A percentile compares a stretch with the other conserved stretches of the same genome.
phyloP scores from a whole-genome alignment of 2,329 filamentous ascomycete species.

The Colletotrichum sp. region DNA sequence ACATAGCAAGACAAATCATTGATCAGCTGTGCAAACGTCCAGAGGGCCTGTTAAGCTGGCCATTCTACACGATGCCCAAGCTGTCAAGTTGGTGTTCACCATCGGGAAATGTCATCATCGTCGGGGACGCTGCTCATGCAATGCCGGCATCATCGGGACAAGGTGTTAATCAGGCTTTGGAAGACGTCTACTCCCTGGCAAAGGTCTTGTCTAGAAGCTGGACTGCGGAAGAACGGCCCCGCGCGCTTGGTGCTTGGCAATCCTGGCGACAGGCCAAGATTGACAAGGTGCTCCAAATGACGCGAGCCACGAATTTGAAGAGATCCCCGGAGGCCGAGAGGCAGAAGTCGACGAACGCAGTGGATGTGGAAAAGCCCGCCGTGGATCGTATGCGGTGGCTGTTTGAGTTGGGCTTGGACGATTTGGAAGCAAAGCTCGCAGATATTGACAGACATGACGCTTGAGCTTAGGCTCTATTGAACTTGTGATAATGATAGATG shows the following conservation, averaged over 20 bases:
- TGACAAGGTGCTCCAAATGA: neutral
- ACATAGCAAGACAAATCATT: neutral
- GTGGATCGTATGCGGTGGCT: neutral
- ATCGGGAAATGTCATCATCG: neutral
- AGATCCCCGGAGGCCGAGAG: neutral
- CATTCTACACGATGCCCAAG: neutral
- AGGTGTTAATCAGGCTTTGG: neutral
- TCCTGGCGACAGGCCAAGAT: neutral
- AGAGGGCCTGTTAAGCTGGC: neutral
- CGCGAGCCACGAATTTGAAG: neutral
- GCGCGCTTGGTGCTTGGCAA: neutral
- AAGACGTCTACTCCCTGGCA: neutral
- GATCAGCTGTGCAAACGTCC: neutral
- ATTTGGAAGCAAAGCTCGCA: neutral
- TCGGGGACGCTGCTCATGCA: neutral
- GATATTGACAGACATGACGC: accelerated
- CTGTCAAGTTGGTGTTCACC: neutral
- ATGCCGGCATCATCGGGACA: neutral
- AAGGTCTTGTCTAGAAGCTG: neutral
- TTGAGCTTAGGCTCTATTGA: neutral
- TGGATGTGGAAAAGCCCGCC: neutral
- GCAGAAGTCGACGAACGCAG: neutral
- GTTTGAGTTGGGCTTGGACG: neutral
- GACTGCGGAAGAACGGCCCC: neutral
- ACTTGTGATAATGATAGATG: neutral